phyloP scores from a whole-genome alignment of 768 basidiomycete species.

The Leccinum obscurum region DNA sequence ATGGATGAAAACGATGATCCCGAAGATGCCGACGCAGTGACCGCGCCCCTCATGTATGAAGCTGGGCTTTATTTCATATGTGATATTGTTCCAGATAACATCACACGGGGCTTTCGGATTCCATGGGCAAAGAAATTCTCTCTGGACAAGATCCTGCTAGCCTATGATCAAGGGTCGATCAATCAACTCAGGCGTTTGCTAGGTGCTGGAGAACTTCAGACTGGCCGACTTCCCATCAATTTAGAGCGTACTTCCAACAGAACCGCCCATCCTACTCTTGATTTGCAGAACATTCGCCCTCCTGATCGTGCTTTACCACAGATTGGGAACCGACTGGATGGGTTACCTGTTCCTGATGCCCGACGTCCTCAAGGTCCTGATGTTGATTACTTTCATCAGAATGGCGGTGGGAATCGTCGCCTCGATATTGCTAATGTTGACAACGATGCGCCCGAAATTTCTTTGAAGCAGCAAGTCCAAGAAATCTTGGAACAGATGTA shows the following conservation, averaged over 20 bases:
- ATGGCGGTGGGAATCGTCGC: conserved; percentile 1
- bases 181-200: not conserved
- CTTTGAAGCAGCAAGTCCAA: not conserved
- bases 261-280: not conserved
- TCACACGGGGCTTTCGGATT: not conserved
- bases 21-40: not conserved
- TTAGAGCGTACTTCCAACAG: not conserved
- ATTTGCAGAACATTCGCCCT: not conserved
- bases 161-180: too few relatives aligned
- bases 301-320: not conserved
- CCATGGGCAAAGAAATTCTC: too few relatives aligned
- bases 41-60: conserved; percentile 7
- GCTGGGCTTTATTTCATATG: conserved; percentile 8
- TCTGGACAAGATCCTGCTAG: too few relatives aligned
- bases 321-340: not conserved
- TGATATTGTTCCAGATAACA: not conserved
- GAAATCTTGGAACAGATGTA: not conserved
- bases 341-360: not conserved
- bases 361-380: conserved; percentile 4
- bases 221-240: not conserved
- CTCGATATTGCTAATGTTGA: not conserved
- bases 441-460: not conserved
- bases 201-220: not conserved
- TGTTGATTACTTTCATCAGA: not conserved
- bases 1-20: not conserved